These are phyloP conservation scores for Linum usitatissimum DNA, from an alignment of 345 rosid genomes.

Conservation along the genomic window DNA sequence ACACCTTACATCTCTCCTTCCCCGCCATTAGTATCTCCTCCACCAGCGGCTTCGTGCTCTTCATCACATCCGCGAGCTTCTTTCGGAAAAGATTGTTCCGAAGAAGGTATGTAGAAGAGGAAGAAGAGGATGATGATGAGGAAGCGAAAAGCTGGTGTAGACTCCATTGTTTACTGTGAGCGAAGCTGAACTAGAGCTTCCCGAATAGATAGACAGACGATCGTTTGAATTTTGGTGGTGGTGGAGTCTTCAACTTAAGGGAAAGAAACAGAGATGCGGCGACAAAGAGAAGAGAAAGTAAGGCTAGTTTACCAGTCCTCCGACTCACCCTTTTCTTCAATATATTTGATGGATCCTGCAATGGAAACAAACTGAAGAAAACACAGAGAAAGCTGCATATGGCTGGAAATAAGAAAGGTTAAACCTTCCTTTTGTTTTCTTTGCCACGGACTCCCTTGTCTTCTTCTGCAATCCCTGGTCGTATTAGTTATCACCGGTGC, in stretches of 20 bases:
- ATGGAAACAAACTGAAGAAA: too few relatives aligned
- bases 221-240: not conserved
- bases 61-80: conserved; percentile 4
- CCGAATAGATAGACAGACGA: not conserved
- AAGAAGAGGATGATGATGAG: conserved; percentile 5
- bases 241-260: too few relatives aligned
- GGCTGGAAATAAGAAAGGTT: too few relatives aligned
- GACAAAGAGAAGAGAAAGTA: not conserved
- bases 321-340: too few relatives aligned
- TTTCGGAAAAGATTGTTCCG: not conserved
- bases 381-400: too few relatives aligned
- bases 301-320: not conserved
- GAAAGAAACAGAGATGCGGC: not conserved
- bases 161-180: conserved; percentile 3
- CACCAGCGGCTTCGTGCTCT: not conserved
- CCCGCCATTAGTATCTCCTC: not conserved
- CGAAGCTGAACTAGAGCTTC: not conserved
- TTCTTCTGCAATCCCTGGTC: too few relatives aligned
- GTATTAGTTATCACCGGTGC: too few relatives aligned
- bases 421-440: too few relatives aligned
- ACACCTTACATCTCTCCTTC: not conserved
- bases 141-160: conserved; percentile 5
- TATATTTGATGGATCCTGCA: too few relatives aligned
- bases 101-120: conserved; percentile 9
- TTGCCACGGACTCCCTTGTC: too few relatives aligned